Percentiles rank a stretch among this genome's conserved stretches.
Conservation (phyloP, 2,329 filamentous ascomycete species). For the Leptographium wingfieldii region DNA sequence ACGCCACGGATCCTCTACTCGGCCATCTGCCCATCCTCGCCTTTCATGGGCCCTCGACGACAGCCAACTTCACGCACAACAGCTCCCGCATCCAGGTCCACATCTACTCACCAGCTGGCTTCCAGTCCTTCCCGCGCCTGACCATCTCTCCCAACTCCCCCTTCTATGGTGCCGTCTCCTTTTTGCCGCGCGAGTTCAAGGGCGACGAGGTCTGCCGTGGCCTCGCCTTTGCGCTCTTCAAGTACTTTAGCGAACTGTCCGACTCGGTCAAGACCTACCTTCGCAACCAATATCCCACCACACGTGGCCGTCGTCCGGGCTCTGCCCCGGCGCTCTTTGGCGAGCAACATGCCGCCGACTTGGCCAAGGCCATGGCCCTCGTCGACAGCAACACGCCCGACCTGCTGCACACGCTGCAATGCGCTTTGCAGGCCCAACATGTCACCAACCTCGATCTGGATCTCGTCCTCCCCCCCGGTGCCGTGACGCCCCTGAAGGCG, state of each 20-base stretch:
- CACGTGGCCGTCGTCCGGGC: constrained; percentile 44
- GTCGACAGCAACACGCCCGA: constrained; percentile 64
- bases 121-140: constrained; percentile 79
- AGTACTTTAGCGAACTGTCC: constrained; percentile 85
- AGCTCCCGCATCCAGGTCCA: constrained; percentile 92
- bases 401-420: constrained; percentile 59
- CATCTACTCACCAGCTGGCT: constrained; percentile 78
- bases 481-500: constrained; percentile 52
- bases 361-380: constrained; percentile 73
- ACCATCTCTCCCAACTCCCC: constrained; percentile 88
- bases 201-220: constrained; percentile 88
- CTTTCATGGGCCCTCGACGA: constrained; percentile 86
- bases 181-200: constrained; percentile 85
- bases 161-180: constrained; percentile 79
- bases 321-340: constrained; percentile 63
- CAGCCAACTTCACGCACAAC: constrained; percentile 73
- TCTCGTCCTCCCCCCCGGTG: constrained; percentile 67
- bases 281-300: constrained; percentile 41
- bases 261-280: constrained; percentile 62
- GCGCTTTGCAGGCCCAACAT: constrained; percentile 68
- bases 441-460: constrained; percentile 81
- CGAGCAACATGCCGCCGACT: constrained; percentile 83
- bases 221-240: constrained; percentile 82
- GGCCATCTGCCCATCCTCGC: constrained; percentile 72
- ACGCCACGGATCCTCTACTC: constrained; percentile 73